Evolutionary conservation across 139 green algal species (phyloP).

Genomic region (Diplosphaera chodatii): DNA sequence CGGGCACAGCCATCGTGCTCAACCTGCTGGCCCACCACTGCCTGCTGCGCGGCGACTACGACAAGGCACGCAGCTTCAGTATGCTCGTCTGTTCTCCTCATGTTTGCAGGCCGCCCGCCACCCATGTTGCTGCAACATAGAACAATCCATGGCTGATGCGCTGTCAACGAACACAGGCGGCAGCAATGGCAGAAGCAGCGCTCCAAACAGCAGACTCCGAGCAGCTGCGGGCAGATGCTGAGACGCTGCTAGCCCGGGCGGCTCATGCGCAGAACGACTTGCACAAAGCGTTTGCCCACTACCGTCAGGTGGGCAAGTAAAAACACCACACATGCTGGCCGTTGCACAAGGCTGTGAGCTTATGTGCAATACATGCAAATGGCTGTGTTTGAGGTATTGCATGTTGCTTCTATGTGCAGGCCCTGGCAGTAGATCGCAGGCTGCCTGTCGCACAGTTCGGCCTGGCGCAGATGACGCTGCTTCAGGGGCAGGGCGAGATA

Average conservation of each 20-base stretch:
- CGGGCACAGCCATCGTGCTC: conserved; percentile 46
- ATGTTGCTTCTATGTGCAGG: conserved; percentile 42
- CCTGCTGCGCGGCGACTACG: conserved; percentile 48
- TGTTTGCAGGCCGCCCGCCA: no score
- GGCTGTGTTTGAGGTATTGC: no score
- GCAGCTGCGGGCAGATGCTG: conserved; percentile 34
- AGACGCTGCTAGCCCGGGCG: conserved; percentile 41
- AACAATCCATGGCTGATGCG: no score
- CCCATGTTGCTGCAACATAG: no score
- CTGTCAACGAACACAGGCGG: conserved; percentile 34
- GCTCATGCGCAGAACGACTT: conserved; percentile 10
- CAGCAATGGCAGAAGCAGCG: conserved; percentile 42
- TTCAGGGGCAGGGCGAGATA: conserved; percentile 28
- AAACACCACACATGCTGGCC: no score
- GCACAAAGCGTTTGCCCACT: conserved; percentile 32
- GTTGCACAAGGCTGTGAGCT: no score
- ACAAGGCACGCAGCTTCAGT: no score
- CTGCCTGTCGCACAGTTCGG: conserved; percentile 53
- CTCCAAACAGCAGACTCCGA: conserved; percentile 33
- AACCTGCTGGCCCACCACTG: conserved; percentile 64
- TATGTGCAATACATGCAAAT: no score
- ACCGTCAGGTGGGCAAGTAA: conserved; percentile 29
- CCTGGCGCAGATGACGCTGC: conserved; percentile 62
- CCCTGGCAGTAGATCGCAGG: conserved; percentile 40
- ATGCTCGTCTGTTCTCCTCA: no score